Conservation (phyloP, 1,284 basidiomycete species). For the Ceratobasidium sp. region DNA sequence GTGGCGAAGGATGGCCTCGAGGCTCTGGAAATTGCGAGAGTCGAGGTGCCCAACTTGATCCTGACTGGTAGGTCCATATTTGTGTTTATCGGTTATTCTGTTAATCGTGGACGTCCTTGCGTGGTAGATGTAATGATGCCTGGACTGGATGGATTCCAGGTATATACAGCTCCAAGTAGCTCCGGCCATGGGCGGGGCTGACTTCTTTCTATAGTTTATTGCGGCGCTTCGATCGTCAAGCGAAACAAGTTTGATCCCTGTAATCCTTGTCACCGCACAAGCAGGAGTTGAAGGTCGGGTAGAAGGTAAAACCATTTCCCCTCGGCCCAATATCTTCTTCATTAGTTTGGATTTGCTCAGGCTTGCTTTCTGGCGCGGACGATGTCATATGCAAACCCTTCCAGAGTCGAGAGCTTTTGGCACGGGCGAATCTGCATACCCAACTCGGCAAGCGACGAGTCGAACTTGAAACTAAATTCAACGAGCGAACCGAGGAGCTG, state of each 20-base stretch:
- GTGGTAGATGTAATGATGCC: conserved; percentile 59
- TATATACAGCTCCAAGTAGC: conserved; percentile 33
- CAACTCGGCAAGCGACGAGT: conserved; percentile 53
- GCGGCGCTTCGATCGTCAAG: conserved; percentile 51
- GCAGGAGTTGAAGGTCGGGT: conserved; percentile 53
- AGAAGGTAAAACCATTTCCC: conserved; percentile 50
- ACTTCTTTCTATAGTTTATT: conserved; percentile 49
- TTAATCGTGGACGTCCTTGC: background rate
- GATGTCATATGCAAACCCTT: conserved; percentile 56
- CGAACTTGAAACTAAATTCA: conserved; percentile 56
- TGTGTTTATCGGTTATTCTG: background rate
- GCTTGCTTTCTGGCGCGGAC: conserved; percentile 58
- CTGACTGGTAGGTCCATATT: conserved; percentile 52
- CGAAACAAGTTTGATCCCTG: conserved; percentile 52
- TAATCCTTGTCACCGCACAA: conserved; percentile 55
- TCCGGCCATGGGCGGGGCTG: background rate
- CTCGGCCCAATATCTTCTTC: background rate
- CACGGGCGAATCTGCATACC: conserved; percentile 55
- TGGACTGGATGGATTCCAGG: conserved; percentile 37
- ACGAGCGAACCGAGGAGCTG: conserved; percentile 55
- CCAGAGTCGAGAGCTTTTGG: conserved; percentile 58
- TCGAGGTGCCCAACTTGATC: conserved; percentile 53
- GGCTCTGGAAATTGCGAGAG: conserved; percentile 55
- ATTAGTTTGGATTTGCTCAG: background rate
- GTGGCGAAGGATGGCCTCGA: conserved; percentile 59